These are phyloP conservation scores for Omphalotus guepiniiformis DNA, from an alignment of 768 basidiomycete genomes.

Conservation along the genomic window DNA sequence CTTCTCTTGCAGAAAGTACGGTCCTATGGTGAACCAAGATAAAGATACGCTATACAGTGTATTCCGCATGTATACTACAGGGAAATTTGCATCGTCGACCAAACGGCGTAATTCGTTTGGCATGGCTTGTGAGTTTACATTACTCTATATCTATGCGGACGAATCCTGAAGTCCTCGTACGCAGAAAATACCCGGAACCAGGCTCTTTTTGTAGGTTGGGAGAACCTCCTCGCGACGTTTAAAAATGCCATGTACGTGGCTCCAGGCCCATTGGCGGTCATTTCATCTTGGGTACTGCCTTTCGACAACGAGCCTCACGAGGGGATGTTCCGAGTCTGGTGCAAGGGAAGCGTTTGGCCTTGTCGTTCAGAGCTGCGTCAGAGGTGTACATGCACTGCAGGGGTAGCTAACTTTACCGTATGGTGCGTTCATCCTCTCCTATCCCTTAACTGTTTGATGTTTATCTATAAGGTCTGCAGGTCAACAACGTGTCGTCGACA, in stretches of 20 bases:
- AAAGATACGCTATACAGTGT: too few species aligned
- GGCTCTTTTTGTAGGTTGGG: conserved; percentile 37
- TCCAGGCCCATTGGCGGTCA: conserved; percentile 32
- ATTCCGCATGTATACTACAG: conserved; percentile 27
- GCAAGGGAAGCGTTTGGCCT: too few species aligned
- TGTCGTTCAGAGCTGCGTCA: conserved; percentile 36
- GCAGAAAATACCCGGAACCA: conserved; percentile 40
- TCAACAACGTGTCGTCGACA: conserved; percentile 40
- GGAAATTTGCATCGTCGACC: conserved; percentile 35
- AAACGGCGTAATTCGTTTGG: conserved; percentile 42
- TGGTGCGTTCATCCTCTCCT: conserved; percentile 25
- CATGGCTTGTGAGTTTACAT: conserved; percentile 25
- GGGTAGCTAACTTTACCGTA: conserved; percentile 36
- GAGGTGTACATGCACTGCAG: conserved; percentile 34
- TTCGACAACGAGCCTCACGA: conserved; percentile 35
- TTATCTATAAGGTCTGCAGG: conserved; percentile 31
- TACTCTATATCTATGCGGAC: too few species aligned
- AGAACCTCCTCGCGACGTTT: conserved; percentile 31
- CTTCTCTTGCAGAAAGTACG: too few species aligned
- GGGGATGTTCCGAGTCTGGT: too few species aligned
- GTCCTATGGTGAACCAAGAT: too few species aligned
- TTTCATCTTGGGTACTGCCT: conserved; percentile 36
- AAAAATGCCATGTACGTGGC: conserved; percentile 37
- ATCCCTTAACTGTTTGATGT: background rate
- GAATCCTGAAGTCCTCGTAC: too few species aligned